These are phyloP conservation scores for Leccinum fibrillosum DNA, from an alignment of 768 basidiomycete species.

Conservation along the genomic window DNA sequence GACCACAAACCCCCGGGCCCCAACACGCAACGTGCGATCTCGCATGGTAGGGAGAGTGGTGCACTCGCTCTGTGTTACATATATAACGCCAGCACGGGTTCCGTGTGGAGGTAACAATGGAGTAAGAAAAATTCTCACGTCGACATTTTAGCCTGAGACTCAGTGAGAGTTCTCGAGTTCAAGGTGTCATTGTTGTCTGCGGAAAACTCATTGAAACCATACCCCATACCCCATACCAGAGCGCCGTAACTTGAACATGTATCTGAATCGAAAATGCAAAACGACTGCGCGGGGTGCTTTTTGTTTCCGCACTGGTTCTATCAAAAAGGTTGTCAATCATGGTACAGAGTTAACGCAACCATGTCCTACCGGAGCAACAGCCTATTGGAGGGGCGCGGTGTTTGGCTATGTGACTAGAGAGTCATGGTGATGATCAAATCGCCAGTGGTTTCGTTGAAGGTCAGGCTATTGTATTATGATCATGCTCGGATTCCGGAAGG, in stretches of 20 bases:
- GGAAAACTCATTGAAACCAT: too few relatives aligned
- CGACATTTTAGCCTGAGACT: too few relatives aligned
- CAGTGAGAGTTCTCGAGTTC: too few relatives aligned
- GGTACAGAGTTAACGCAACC: not conserved
- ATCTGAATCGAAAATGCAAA: not conserved
- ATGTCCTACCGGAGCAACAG: not conserved
- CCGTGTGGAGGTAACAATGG: not conserved
- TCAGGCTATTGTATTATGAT: not conserved
- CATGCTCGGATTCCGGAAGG: not conserved
- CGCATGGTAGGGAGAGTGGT: not conserved
- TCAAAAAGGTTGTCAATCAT: not conserved
- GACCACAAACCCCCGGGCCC: not conserved
- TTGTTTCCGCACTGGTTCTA: not conserved
- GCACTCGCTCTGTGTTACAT: not conserved
- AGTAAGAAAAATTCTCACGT: not conserved
- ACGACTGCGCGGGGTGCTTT: not conserved
- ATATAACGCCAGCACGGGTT: not conserved
- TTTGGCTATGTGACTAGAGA: not conserved
- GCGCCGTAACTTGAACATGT: not conserved
- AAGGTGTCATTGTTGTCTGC: too few relatives aligned
- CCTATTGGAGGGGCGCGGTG: not conserved
- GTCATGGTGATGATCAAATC: not conserved
- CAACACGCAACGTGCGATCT: not conserved
- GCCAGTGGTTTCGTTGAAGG: not conserved
- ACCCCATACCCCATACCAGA: too few relatives aligned